Conservation (phyloP, 2,329 filamentous ascomycete species). For the Alternaria incomplexa region DNA sequence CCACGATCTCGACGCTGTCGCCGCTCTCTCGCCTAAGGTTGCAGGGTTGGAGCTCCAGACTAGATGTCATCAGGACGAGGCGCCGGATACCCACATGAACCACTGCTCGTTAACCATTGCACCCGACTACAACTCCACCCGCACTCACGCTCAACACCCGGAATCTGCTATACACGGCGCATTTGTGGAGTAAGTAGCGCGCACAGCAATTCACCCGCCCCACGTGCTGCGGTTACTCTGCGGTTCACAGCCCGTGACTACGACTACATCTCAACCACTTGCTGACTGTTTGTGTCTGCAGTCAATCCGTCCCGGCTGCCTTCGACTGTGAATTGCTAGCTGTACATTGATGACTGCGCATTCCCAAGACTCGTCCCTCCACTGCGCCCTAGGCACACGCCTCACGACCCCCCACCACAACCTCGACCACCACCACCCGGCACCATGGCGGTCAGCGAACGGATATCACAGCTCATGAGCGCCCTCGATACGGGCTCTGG, state of each 20-base stretch:
- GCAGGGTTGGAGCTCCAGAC: conserved; percentile 30
- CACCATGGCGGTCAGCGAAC: conserved; percentile 49
- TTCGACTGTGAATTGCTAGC: conserved; percentile 18
- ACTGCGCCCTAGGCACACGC: conserved; percentile 22
- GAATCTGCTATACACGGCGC: background rate
- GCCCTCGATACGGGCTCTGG: conserved; percentile 51
- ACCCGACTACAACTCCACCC: conserved; percentile 8
- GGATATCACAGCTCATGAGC: conserved; percentile 52
- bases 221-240: conserved; percentile 10
- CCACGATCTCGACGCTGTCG: conserved; percentile 3
- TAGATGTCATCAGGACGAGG: conserved; percentile 28
- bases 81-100: conserved; percentile 41
- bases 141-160: conserved; percentile 1
- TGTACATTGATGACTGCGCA: conserved; percentile 34
- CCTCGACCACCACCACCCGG: conserved; percentile 7
- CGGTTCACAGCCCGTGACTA: conserved; percentile 7
- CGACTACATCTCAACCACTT: conserved; percentile 10
- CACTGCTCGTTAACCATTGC: conserved; percentile 12
- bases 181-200: conserved; percentile 18
- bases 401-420: conserved; percentile 16
- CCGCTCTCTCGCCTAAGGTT: conserved; percentile 16
- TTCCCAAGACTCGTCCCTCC: conserved; percentile 11
- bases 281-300: conserved; percentile 21
- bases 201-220: background rate
- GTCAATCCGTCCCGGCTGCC: conserved; percentile 9